Percentiles rank a stretch among this genome's conserved stretches.
phyloP scores from a whole-genome alignment of 2,329 filamentous ascomycete genomes.

The Sporothrix phasma region DNA sequence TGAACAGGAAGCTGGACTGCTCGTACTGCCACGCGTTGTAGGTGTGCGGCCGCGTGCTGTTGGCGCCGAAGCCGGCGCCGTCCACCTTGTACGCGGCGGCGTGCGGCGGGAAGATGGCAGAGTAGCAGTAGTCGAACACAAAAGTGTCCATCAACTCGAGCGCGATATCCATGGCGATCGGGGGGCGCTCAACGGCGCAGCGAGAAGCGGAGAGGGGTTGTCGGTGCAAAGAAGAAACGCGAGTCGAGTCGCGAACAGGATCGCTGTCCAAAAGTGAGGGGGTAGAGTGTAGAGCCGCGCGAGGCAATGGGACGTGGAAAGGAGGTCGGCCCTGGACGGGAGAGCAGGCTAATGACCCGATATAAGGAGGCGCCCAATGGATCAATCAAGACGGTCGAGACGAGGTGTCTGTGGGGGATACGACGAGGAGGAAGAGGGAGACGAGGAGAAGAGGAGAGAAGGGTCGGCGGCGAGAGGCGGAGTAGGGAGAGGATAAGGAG shows the following conservation, averaged over 20 bases:
- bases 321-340: neutral
- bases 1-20: slow-evolving; percentile 61
- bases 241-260: neutral
- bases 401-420: neutral
- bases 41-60: slow-evolving; percentile 44
- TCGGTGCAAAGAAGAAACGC: neutral
- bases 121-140: slow-evolving; percentile 70
- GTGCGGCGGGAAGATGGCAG: slow-evolving; percentile 54
- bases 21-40: slow-evolving; percentile 59
- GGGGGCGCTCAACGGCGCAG: neutral
- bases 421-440: neutral
- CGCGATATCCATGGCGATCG: slow-evolving; percentile 68
- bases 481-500: neutral
- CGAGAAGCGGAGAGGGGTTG: neutral
- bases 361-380: neutral
- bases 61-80: slow-evolving; percentile 36
- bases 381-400: neutral
- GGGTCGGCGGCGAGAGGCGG: neutral
- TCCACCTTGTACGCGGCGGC: slow-evolving; percentile 41
- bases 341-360: neutral
- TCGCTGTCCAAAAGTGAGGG: neutral
- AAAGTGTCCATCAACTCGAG: slow-evolving; percentile 79
- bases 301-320: neutral
- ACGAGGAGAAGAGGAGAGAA: neutral
- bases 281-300: neutral